Evolutionary conservation across 139 green algal genomes (phyloP).

Genomic region (Tetradesmus obliquus): DNA sequence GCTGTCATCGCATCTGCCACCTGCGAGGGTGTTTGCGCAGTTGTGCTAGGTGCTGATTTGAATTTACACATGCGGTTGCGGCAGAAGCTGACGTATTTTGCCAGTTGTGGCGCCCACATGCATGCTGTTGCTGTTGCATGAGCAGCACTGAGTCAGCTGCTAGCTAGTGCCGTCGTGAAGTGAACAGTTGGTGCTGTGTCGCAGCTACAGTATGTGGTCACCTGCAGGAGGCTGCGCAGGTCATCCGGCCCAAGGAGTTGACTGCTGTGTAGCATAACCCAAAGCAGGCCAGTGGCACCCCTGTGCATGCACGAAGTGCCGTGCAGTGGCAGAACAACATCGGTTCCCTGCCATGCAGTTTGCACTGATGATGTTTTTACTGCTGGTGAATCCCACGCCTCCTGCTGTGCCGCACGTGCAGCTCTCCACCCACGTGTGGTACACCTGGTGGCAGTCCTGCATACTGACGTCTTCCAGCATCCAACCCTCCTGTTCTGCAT

Average conservation of each 20-base stretch:
- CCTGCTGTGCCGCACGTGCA: not conserved
- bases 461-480: not conserved
- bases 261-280: not conserved
- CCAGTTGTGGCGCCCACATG: not conserved
- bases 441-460: not conserved
- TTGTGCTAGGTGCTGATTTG: no score
- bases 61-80: no score
- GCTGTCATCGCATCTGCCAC: not conserved
- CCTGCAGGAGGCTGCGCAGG: not conserved
- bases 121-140: not conserved
- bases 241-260: not conserved
- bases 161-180: no score
- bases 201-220: not conserved
- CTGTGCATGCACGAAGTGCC: not conserved
- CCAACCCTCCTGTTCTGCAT: not conserved
- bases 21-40: not conserved
- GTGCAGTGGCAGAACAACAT: not conserved
- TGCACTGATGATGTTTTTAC: not conserved
- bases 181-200: no score
- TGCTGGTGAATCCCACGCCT: not conserved
- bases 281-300: not conserved
- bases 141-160: no score
- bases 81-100: no score
- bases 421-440: not conserved
- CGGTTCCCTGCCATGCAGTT: not conserved